phyloP scores from a whole-genome alignment of 2,329 filamentous ascomycete species.

The Fusarium metavorans region DNA sequence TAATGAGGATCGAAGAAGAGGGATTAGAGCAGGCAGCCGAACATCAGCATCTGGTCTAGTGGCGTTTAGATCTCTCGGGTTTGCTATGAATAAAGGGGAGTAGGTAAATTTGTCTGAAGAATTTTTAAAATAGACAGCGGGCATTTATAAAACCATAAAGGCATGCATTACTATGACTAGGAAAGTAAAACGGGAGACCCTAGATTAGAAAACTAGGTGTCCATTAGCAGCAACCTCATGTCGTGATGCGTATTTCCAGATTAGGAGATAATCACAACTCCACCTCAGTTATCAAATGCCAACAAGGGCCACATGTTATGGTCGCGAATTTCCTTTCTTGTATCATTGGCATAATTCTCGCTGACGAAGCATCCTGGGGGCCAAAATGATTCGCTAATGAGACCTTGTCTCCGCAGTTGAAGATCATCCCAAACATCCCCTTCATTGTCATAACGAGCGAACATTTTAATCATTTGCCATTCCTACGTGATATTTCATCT shows the following conservation, averaged over 20 bases:
- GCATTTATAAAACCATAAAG: no score
- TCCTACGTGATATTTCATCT: not conserved
- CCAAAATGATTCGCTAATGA: not conserved
- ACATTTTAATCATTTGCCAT: not conserved
- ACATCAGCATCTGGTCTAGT: no score
- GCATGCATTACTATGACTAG: no score
- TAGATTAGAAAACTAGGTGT: no score
- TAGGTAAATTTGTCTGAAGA: no score
- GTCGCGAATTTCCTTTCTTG: not conserved
- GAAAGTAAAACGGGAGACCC: no score
- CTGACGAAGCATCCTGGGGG: not conserved
- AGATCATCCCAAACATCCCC: not conserved
- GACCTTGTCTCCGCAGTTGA: not conserved
- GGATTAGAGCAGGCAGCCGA: no score
- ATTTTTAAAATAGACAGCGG: no score
- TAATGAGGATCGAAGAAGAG: no score
- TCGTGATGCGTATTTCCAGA: not conserved
- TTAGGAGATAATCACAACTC: not conserved
- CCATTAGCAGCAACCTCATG: no score
- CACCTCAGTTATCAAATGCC: not conserved
- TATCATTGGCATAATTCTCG: not conserved
- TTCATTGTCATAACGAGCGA: not conserved
- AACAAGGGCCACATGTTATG: not conserved
- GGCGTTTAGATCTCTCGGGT: no score
- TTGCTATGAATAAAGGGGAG: no score